phyloP scores from a whole-genome alignment of 2,329 filamentous ascomycete genomes.

The Amesomyces nigricolor region DNA sequence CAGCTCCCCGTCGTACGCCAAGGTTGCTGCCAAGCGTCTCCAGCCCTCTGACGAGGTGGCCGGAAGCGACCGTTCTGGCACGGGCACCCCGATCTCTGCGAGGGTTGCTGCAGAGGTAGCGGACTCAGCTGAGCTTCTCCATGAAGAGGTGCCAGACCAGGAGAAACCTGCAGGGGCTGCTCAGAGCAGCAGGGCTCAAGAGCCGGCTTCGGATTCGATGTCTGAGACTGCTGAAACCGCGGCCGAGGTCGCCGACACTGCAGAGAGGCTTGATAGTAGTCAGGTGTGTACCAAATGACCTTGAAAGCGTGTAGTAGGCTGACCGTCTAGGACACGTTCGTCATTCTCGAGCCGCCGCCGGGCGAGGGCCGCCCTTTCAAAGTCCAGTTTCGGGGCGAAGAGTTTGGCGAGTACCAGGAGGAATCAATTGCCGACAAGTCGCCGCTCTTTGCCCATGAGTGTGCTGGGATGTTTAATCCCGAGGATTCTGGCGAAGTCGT shows the following conservation, averaged over 20 bases:
- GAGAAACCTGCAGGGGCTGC: background rate
- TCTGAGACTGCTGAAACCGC: constrained; percentile 39
- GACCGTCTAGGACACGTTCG: constrained; percentile 5
- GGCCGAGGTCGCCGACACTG: constrained; percentile 37
- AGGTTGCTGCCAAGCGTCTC: constrained; percentile 4
- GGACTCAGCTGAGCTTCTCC: constrained; percentile 31
- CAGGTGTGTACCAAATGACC: constrained; percentile 17
- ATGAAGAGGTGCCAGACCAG: constrained; percentile 29
- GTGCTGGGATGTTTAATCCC: constrained; percentile 36
- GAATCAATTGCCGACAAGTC: constrained; percentile 26
- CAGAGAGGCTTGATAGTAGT: constrained; percentile 33
- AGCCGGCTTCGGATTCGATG: constrained; percentile 34
- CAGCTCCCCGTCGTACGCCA: background rate
- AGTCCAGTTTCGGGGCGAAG: background rate
- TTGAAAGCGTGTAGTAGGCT: background rate
- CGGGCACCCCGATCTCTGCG: constrained; percentile 28
- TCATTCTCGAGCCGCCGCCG: constrained; percentile 14
- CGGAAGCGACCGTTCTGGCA: constrained; percentile 18
- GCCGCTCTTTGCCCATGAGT: constrained; percentile 45
- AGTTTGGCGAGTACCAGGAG: constrained; percentile 20
- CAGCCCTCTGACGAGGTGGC: constrained; percentile 1
- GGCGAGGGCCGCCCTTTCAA: constrained; percentile 14
- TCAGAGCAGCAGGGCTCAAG: background rate
- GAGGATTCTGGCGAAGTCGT: constrained; percentile 6
- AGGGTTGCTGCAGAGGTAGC: constrained; percentile 33